Evolutionary conservation across 2,329 filamentous ascomycete species (phyloP).

Genomic region (Fusarium sp.): DNA sequence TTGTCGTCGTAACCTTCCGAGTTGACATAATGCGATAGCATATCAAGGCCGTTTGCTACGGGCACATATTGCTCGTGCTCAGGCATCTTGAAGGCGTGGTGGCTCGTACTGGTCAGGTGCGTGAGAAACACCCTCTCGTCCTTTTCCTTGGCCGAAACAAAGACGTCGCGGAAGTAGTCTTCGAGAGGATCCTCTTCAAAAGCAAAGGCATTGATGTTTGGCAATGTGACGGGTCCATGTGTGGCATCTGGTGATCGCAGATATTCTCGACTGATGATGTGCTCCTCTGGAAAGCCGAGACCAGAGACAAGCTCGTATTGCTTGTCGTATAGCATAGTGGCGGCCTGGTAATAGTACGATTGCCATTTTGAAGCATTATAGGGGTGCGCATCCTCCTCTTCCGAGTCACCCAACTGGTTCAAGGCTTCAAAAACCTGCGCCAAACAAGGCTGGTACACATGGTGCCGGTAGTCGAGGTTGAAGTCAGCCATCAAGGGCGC

Average conservation of each 20-base stretch:
- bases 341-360: slow-evolving; percentile 47
- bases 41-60: slow-evolving; percentile 39
- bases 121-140: slow-evolving; percentile 48
- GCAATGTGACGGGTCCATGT: slow-evolving; percentile 42
- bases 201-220: slow-evolving; percentile 50
- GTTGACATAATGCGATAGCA: slow-evolving; percentile 47
- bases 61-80: slow-evolving; percentile 41
- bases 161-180: slow-evolving; percentile 48
- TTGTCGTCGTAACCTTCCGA: slow-evolving; percentile 46
- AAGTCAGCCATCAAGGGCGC: slow-evolving; percentile 54
- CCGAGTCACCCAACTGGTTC: slow-evolving; percentile 36
- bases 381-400: slow-evolving; percentile 1
- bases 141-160: slow-evolving; percentile 43
- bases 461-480: slow-evolving; percentile 53
- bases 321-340: slow-evolving; percentile 47
- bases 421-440: slow-evolving; percentile 52
- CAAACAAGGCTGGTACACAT: slow-evolving; percentile 58
- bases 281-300: slow-evolving; percentile 45
- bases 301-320: slow-evolving; percentile 44
- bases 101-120: slow-evolving; percentile 49
- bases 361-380: slow-evolving; percentile 43
- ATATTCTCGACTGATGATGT: slow-evolving; percentile 44
- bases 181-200: slow-evolving; percentile 46
- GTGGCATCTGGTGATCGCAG: slow-evolving; percentile 44
- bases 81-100: slow-evolving; percentile 47